These are phyloP conservation scores for Botryotinia narcissicola DNA, from an alignment of 2,329 filamentous ascomycete species.

Conservation along the genomic window DNA sequence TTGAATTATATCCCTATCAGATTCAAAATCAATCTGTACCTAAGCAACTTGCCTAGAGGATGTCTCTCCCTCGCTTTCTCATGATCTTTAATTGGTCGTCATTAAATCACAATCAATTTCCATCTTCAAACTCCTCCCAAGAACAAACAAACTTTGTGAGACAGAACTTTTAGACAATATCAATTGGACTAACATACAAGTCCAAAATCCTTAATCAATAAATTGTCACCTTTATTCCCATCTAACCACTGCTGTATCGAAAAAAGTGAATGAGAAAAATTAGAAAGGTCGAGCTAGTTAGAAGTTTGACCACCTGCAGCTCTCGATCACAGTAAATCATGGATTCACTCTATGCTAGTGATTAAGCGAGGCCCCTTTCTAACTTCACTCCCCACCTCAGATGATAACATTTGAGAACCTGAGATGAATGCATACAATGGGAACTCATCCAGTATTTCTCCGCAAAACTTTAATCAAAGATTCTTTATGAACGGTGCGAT, in stretches of 20 bases:
- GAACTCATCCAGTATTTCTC: too few relatives aligned
- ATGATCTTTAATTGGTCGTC: background rate
- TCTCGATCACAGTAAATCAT: background rate
- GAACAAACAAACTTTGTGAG: background rate
- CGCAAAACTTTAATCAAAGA: too few relatives aligned
- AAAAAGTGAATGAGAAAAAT: too few relatives aligned
- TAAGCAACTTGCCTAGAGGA: background rate
- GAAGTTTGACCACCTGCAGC: too few relatives aligned
- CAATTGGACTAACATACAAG: background rate
- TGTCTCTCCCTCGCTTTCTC: background rate
- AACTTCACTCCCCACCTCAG: background rate
- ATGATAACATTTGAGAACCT: background rate
- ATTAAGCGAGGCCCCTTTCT: slow-evolving; percentile 7
- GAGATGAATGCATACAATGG: background rate
- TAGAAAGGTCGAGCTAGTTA: too few relatives aligned
- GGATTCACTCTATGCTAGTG: background rate
- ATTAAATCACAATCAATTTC: too few relatives aligned
- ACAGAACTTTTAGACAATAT: too few relatives aligned
- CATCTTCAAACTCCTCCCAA: background rate
- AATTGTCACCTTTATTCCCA: background rate
- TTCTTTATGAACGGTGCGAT: background rate
- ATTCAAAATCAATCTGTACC: background rate
- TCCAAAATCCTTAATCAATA: background rate
- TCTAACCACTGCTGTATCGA: background rate
- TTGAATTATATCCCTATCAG: too few relatives aligned